A percentile compares a stretch with the other conserved stretches of the same genome.
Evolutionary conservation across 1,284 basidiomycete species (phyloP).

Genomic region (Ganoderma sinense): DNA sequence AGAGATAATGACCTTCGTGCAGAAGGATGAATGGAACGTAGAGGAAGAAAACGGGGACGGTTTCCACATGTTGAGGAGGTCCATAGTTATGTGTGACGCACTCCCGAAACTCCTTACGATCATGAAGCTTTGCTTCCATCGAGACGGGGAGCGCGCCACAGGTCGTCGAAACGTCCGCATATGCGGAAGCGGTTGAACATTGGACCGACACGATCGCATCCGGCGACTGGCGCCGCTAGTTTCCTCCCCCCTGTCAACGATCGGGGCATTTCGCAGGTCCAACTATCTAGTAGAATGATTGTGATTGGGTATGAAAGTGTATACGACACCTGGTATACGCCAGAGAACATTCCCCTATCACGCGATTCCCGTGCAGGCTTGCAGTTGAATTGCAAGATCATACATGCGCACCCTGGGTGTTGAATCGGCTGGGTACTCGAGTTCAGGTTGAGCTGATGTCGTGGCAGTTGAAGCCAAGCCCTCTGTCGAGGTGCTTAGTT

Average conservation of each 20-base stretch:
- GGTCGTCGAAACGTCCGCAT: not conserved
- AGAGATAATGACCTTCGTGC: not conserved
- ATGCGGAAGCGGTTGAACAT: not conserved
- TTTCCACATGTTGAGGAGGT: not conserved
- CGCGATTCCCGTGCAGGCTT: not conserved
- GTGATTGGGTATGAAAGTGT: not conserved
- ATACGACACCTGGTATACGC: not conserved
- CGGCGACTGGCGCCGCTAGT: not conserved
- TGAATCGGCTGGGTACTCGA: not conserved
- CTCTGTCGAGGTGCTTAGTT: not conserved
- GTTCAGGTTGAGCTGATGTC: constrained; percentile 4
- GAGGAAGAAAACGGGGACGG: not conserved
- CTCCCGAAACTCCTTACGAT: not conserved
- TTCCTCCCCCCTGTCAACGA: not conserved
- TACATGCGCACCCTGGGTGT: not conserved
- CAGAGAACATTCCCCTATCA: not conserved
- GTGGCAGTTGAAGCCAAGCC: constrained; percentile 1
- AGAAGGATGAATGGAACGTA: not conserved
- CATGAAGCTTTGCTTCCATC: not conserved
- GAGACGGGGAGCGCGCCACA: not conserved
- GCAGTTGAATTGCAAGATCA: not conserved
- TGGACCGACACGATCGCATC: not conserved
- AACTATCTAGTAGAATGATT: not conserved
- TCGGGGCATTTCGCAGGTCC: no score
- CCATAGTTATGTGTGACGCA: not conserved